These are phyloP conservation scores for Scorias spongiosa DNA, from an alignment of 2,329 filamentous ascomycete species.

Conservation along the genomic window DNA sequence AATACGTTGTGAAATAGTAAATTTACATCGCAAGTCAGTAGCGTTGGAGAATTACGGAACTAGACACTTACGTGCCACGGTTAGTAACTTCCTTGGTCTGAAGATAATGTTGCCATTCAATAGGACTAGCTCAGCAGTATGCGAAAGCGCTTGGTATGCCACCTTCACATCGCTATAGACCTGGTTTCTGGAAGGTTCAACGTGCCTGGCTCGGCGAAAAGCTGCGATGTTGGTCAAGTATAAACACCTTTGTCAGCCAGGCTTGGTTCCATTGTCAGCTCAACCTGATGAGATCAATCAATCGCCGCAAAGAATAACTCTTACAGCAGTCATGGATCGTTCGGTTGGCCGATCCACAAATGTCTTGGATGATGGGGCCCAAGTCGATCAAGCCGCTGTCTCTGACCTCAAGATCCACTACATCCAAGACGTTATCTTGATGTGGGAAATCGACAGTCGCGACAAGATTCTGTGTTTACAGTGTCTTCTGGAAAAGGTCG, in stretches of 20 bases:
- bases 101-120: no score
- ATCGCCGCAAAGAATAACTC: background rate
- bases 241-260: background rate
- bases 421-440: conserved; percentile 19
- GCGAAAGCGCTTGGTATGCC: conserved; percentile 40
- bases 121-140: conserved; percentile 10
- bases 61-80: no score
- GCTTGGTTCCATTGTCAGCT: background rate
- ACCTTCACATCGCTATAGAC: conserved; percentile 47
- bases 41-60: no score
- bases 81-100: no score
- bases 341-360: background rate
- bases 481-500: background rate
- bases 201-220: conserved; percentile 38
- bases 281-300: background rate
- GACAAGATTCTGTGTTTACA: background rate
- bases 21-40: no score
- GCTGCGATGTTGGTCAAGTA: background rate
- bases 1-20: no score
- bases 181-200: conserved; percentile 39
- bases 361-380: no score
- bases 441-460: conserved; percentile 29
- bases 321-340: conserved; percentile 1
- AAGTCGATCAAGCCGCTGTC: conserved; percentile 27
- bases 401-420: conserved; percentile 39